These are phyloP conservation scores for Globisporangium spinosum DNA, from an alignment of 352 stramenopile species.

Conservation along the genomic window DNA sequence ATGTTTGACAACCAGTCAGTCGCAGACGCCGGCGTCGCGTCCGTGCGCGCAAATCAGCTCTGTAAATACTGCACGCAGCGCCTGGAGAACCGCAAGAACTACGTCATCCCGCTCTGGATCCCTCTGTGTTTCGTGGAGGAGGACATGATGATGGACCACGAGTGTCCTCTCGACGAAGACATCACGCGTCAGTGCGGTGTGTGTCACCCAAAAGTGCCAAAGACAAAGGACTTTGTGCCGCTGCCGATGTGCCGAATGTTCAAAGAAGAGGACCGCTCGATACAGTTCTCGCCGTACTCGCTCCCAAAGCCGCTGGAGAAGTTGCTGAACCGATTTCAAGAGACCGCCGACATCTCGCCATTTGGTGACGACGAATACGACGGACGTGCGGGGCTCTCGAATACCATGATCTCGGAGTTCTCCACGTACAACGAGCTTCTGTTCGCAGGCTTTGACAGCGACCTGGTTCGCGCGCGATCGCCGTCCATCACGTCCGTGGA, in stretches of 20 bases:
- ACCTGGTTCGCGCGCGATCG: constrained; percentile 59
- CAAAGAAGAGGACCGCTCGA: constrained; percentile 31
- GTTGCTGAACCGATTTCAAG: constrained; percentile 48
- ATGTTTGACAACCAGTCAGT: constrained; percentile 37
- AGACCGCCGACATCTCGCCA: constrained; percentile 5
- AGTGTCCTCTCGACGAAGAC: constrained; percentile 62
- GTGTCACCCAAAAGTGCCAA: constrained; percentile 43
- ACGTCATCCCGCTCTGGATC: constrained; percentile 76
- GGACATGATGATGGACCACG: constrained; percentile 67
- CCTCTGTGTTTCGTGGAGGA: constrained; percentile 82
- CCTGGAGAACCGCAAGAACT: constrained; percentile 59
- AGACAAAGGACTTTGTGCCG: constrained; percentile 60
- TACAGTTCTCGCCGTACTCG: constrained; percentile 21
- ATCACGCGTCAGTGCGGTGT: constrained; percentile 61
- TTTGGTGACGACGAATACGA: constrained; percentile 18
- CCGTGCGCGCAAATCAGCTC: constrained; percentile 37
- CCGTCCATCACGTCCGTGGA: constrained; percentile 54
- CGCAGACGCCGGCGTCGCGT: constrained; percentile 31
- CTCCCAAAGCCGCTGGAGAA: constrained; percentile 63
- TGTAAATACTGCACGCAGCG: constrained; percentile 70
- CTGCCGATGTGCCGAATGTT: constrained; percentile 81
- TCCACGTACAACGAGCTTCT: constrained; percentile 52
- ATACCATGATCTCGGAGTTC: constrained; percentile 36
- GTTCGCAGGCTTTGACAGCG: constrained; percentile 52
- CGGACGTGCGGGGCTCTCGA: constrained; percentile 20